These are phyloP conservation scores for Prillingera fragicola DNA, from an alignment of 1,284 basidiomycete genomes.

Conservation along the genomic window DNA sequence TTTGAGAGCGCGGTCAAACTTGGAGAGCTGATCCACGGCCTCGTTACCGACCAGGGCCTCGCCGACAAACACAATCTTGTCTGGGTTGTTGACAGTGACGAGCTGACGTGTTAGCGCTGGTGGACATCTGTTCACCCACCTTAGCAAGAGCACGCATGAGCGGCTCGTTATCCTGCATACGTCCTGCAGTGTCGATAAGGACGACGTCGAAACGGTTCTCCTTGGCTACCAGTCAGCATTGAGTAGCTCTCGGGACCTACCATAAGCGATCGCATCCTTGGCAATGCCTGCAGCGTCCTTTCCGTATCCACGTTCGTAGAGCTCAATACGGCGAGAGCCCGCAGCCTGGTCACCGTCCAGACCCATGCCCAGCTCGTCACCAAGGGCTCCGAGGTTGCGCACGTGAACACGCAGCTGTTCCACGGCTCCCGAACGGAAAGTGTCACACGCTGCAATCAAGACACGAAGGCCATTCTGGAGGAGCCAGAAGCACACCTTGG, in stretches of 20 bases:
- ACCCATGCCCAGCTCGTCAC: conserved; percentile 57
- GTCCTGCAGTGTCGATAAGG: conserved; percentile 91
- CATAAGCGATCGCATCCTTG: conserved; percentile 85
- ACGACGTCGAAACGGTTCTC: conserved; percentile 89
- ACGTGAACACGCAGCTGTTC: conserved; percentile 97
- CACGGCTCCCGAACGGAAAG: conserved; percentile 95
- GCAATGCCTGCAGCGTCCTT: conserved; percentile 98
- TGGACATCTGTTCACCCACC: conserved; percentile 47
- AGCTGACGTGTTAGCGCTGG: conserved; percentile 53
- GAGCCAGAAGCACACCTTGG: conserved; percentile 98
- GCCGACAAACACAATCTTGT: conserved; percentile 94
- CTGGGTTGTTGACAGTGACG: conserved; percentile 82
- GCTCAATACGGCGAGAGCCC: conserved; percentile 55
- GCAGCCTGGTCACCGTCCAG: conserved; percentile 5
- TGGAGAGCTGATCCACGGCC: conserved; percentile 88
- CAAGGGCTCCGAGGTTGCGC: conserved; percentile 84
- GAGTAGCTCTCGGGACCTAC: conserved; percentile 55
- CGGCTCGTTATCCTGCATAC: conserved; percentile 99
- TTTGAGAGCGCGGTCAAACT: conserved; percentile 83
- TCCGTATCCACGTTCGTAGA: conserved; percentile 95
- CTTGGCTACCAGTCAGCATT: conserved; percentile 54
- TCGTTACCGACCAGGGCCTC: conserved; percentile 95
- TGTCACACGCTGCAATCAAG: conserved; percentile 96
- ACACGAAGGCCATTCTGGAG: conserved; percentile 91
- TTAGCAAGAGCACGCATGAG: conserved; percentile 98